Percentiles rank a stretch among this genome's conserved stretches.
Conservation (phyloP, 257 asterid genomes). For the Solanum clarkiae region DNA sequence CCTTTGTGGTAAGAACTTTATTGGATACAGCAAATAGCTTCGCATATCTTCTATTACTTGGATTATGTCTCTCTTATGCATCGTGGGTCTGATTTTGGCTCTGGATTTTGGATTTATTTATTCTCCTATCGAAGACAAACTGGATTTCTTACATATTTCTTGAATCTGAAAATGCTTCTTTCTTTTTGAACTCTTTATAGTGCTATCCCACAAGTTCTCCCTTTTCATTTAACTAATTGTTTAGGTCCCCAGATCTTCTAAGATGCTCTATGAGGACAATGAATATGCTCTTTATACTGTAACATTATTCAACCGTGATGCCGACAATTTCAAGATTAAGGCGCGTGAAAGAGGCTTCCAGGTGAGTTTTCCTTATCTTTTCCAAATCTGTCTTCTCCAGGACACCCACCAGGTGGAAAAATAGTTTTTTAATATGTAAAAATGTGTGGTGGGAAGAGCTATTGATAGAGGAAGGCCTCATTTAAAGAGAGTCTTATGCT, state of each 20-base stretch:
- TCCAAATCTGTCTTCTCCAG: neutral
- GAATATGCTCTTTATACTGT: constrained; percentile 77
- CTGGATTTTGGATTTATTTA: neutral
- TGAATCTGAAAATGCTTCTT: neutral
- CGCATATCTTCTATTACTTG: neutral
- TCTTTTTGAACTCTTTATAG: neutral
- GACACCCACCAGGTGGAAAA: neutral
- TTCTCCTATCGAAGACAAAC: neutral
- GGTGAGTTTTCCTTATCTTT: constrained; percentile 29
- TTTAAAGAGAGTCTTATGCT: constrained; percentile 8
- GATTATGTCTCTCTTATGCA: neutral
- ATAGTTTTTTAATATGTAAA: neutral
- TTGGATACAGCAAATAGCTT: neutral
- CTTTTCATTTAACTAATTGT: constrained; percentile 18
- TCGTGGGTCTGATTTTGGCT: neutral
- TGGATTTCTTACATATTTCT: neutral
- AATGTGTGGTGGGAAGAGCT: neutral
- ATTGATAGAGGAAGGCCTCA: neutral
- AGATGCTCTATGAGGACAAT: constrained; percentile 77
- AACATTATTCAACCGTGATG: constrained; percentile 77
- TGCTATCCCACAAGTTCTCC: constrained; percentile 4
- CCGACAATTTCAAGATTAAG: constrained; percentile 75
- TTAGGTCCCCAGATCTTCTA: constrained; percentile 95
- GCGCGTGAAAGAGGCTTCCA: constrained; percentile 75
- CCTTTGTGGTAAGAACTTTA: constrained; percentile 56